Evolutionary conservation across 305 asterid species (phyloP).

Genomic region (Withania somnifera): DNA sequence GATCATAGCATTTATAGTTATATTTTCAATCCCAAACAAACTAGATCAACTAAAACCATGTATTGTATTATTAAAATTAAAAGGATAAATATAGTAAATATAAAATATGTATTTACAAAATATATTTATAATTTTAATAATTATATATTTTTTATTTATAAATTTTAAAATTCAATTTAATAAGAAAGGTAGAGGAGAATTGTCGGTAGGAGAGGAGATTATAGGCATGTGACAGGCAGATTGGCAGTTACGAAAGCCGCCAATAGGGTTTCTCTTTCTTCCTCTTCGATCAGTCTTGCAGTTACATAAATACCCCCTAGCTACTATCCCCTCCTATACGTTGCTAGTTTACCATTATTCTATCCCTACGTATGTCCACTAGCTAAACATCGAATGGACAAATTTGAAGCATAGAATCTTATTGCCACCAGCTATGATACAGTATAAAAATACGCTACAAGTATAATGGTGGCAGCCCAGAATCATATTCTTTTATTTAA

Average conservation of each 20-base stretch:
- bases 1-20: no score
- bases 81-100: no score
- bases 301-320: neutral
- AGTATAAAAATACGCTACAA: neutral
- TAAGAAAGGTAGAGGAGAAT: no score
- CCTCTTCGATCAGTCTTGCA: neutral
- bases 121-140: no score
- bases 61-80: neutral
- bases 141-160: no score
- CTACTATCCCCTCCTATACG: neutral
- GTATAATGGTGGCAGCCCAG: neutral
- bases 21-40: neutral
- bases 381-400: constrained; percentile 3
- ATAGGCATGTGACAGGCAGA: constrained; percentile 5
- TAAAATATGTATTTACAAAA: no score
- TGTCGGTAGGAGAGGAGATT: constrained; percentile 2
- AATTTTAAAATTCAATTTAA: no score
- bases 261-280: neutral
- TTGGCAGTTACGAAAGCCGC: constrained; percentile 7
- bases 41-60: neutral
- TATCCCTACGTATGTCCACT: neutral
- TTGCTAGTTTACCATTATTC: neutral
- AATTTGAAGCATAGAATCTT: constrained; percentile 21
- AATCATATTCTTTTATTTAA: neutral
- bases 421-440: neutral